Evolutionary conservation across 176 grass and related monocot species (phyloP).

Genomic region (Musa beccarii): DNA sequence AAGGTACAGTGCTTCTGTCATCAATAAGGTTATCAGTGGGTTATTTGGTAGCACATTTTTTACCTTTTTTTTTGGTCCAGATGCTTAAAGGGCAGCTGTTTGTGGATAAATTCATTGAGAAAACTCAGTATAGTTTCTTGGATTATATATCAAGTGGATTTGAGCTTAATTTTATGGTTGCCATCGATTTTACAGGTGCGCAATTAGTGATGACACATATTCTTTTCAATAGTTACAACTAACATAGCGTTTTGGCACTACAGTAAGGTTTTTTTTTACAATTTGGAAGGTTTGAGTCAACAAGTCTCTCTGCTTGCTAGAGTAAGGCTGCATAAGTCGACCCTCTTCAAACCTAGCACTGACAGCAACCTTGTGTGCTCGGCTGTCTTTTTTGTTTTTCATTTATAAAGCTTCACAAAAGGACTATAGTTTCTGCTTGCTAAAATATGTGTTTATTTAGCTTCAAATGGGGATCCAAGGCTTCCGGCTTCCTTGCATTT

Average conservation of each 20-base stretch:
- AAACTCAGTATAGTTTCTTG: conserved; percentile 88
- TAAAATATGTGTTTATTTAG: conserved; percentile 28
- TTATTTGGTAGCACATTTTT: background rate
- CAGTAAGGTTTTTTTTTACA: no score
- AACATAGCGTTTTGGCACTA: no score
- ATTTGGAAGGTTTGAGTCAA: background rate
- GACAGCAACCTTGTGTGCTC: background rate
- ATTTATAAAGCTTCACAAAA: background rate
- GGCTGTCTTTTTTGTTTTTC: background rate
- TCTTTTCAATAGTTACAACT: background rate
- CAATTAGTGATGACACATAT: conserved; percentile 6
- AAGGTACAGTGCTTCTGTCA: conserved; percentile 30
- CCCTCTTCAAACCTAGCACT: no score
- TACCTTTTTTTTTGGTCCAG: conserved; percentile 21
- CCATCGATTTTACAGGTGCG: conserved; percentile 93
- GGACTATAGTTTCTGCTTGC: background rate
- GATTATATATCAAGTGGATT: conserved; percentile 94
- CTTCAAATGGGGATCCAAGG: conserved; percentile 85
- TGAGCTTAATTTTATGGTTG: conserved; percentile 97
- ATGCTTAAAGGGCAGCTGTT: conserved; percentile 74
- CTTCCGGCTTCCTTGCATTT: conserved; percentile 77
- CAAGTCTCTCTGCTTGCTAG: background rate
- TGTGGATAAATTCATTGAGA: conserved; percentile 66
- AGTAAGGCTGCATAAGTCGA: background rate
- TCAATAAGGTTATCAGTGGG: background rate